Base-by-base conservation (phyloP, 2,329 filamentous ascomycete species). In the Emmonsiellopsis sp. region DNA sequence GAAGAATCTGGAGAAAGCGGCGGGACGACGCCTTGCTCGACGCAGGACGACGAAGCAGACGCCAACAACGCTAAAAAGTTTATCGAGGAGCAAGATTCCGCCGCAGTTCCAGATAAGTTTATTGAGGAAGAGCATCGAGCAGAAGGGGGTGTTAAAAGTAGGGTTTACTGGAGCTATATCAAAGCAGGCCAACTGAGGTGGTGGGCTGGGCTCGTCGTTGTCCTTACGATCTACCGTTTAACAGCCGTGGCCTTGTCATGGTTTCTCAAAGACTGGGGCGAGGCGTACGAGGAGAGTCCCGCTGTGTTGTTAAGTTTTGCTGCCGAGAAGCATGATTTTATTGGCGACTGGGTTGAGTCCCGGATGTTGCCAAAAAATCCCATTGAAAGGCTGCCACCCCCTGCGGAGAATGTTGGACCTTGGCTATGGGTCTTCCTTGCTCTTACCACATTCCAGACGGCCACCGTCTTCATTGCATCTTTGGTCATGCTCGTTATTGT, bases 181-280 rank as follows among this genome's bases (percentile, higher is more conserved):
- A 86, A 83, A 67, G 88, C 89, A 5, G 90, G 90, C 2, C 85
- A 82, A 10, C 74, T 91, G 44, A 75, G 75, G 53, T 88, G 84
- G 75, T 95, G 90, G 90, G 66, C 71, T 2, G 61, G 82, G 1
- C 75, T 91, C 2, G 73, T 92, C 2, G 36, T 81, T 1, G 72
- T 84, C 10, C 81, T 91, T 55, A 68, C 79, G 5, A 42, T 83
- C 0, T 88, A 83, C 61, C 83, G 90, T 6, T 63, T 83, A 10
- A 71, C 81, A 14, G 79, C 84, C 39, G 75, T 94, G 40, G 77
- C 77, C 1, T 81, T 88, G 62, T 84, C 81, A 1, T 92, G 88
- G 79, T 91, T 93, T 44, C 76, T 95, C 52, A 94, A 95, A 65
- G 79, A 85, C 31, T 95, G 90, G 89, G 88, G 87, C 33, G 87